These are phyloP conservation scores for Debaryomyces robertsiae DNA, from an alignment of 1,139 yeast genomes.

Conservation along the genomic window DNA sequence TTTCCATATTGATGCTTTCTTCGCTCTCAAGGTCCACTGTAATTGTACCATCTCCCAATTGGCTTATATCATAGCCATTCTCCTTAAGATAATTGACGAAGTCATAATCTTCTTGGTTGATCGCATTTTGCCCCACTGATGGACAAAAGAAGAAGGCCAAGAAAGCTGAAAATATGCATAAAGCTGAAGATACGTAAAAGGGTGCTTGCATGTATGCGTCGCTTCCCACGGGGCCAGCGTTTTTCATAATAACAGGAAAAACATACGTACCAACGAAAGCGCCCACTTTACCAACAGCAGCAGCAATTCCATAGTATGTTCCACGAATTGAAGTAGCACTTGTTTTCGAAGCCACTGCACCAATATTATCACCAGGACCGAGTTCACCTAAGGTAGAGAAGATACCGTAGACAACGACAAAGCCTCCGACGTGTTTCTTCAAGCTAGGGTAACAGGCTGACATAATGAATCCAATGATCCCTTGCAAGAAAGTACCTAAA, in stretches of 20 bases:
- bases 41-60: constrained; percentile 42
- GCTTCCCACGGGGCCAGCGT: constrained; percentile 28
- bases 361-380: constrained; percentile 93
- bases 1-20: constrained; percentile 10
- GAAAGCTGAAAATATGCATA: constrained; percentile 72
- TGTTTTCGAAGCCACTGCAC: constrained; percentile 83
- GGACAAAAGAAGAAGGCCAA: constrained; percentile 76
- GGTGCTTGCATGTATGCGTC: constrained; percentile 69
- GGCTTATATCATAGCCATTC: constrained; percentile 60
- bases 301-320: constrained; percentile 86
- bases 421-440: constrained; percentile 66
- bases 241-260: constrained; percentile 71
- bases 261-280: constrained; percentile 90
- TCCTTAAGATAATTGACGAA: constrained; percentile 64
- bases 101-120: constrained; percentile 71
- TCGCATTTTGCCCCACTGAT: constrained; percentile 78
- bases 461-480: constrained; percentile 82
- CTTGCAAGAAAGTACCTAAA: constrained; percentile 71
- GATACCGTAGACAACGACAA: constrained; percentile 84
- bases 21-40: constrained; percentile 17
- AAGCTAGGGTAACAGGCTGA: constrained; percentile 66
- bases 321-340: constrained; percentile 89
- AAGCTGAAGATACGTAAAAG: constrained; percentile 76
- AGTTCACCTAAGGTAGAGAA: constrained; percentile 87
- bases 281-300: constrained; percentile 89